Conservation (phyloP, 148 eudicot genomes). For the Rhododendron kiyosumense region DNA sequence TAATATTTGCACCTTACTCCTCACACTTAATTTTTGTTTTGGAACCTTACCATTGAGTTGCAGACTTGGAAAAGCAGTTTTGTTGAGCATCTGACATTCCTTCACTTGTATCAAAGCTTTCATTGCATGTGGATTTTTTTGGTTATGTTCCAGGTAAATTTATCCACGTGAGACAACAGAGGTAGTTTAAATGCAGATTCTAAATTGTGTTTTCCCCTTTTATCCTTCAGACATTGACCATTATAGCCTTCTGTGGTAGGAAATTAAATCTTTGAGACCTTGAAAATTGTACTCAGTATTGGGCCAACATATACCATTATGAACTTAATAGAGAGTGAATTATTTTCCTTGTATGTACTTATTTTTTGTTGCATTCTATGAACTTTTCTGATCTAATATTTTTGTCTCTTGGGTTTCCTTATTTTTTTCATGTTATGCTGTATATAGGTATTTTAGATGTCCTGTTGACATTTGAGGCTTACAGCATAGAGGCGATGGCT, state of each 20-base stretch:
- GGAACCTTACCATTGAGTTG: slow-evolving; percentile 1
- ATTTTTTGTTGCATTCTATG: not conserved
- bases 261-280: slow-evolving; percentile 51
- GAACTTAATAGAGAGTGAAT: slow-evolving; percentile 85
- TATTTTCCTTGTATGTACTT: not conserved
- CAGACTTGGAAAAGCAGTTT: slow-evolving; percentile 97
- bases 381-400: not conserved
- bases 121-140: slow-evolving; percentile 99
- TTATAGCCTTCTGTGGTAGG: slow-evolving; percentile 63
- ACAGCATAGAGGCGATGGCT: slow-evolving; percentile 82
- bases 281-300: slow-evolving; percentile 62
- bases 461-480: slow-evolving; percentile 83
- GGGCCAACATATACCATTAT: slow-evolving; percentile 80
- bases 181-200: not conserved
- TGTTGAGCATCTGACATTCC: slow-evolving; percentile 93
- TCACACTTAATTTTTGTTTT: not conserved
- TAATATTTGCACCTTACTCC: not conserved
- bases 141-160: slow-evolving; percentile 89
- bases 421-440: slow-evolving; percentile 3
- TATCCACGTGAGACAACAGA: not conserved
- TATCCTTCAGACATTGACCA: slow-evolving; percentile 60
- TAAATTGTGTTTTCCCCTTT: slow-evolving; percentile 4
- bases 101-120: slow-evolving; percentile 94
- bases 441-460: slow-evolving; percentile 77
- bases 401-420: not conserved